Evolutionary conservation across 139 green algal genomes (phyloP).

Genomic region (Chlamydomonas sp.): DNA sequence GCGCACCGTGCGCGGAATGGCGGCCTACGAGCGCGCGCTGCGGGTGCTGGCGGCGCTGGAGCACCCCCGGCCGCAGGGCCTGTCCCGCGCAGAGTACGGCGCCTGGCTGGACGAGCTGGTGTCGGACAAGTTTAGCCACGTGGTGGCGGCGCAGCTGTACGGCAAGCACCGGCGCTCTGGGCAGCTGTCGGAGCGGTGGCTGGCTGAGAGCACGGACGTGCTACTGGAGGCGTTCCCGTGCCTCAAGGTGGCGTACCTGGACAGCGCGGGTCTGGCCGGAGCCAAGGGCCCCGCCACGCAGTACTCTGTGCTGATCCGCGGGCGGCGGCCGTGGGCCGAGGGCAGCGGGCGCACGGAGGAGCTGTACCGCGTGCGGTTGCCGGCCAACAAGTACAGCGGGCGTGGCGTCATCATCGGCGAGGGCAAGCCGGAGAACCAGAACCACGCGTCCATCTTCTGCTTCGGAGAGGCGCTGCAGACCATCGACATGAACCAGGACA

Average conservation of each 20-base stretch:
- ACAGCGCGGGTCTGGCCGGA: not conserved
- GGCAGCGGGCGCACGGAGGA: conserved; percentile 18
- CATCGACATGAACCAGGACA: conserved; percentile 80
- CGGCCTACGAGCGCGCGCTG: conserved; percentile 92
- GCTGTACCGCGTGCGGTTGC: conserved; percentile 22
- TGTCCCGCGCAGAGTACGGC: not conserved
- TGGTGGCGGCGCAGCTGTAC: conserved; percentile 58
- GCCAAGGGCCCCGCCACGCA: too few species aligned
- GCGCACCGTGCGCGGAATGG: conserved; percentile 83
- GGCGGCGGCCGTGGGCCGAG: not conserved
- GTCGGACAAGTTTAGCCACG: conserved; percentile 77
- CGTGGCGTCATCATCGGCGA: conserved; percentile 74
- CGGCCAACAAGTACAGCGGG: conserved; percentile 5
- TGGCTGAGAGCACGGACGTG: conserved; percentile 28
- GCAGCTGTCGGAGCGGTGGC: conserved; percentile 19
- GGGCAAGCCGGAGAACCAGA: conserved; percentile 93
- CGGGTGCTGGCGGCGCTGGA: conserved; percentile 76
- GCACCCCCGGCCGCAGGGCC: not conserved
- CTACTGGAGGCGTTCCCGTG: conserved; percentile 16
- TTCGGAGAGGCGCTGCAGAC: conserved; percentile 77
- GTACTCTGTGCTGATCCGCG: not conserved
- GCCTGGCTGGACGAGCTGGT: conserved; percentile 63
- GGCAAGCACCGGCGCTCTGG: conserved; percentile 38
- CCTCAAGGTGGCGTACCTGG: conserved; percentile 38
- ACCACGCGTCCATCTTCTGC: conserved; percentile 81